Evolutionary conservation across 495 filamentous ascomycete genomes (phyloP).

Genomic region (Penicillium egyptiacum): DNA sequence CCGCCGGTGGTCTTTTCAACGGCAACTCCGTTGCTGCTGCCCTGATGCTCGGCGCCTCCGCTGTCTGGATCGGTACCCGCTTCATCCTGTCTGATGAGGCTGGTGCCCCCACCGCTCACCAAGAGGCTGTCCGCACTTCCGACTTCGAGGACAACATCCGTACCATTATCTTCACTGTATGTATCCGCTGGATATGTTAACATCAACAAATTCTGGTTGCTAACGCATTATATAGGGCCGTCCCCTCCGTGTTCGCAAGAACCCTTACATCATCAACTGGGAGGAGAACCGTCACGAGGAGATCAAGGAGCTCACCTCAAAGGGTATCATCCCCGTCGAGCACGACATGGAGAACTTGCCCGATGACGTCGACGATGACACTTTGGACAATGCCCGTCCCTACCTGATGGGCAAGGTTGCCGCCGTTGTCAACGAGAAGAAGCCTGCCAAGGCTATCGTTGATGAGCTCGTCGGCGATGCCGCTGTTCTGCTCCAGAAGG

Average conservation of each 20-base stretch:
- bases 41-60: conserved; percentile 87
- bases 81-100: conserved; percentile 95
- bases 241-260: conserved; percentile 88
- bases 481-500: conserved; percentile 63
- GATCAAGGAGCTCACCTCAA: conserved; percentile 84
- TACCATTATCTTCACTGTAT: conserved; percentile 93
- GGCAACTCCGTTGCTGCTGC: conserved; percentile 86
- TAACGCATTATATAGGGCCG: conserved; percentile 60
- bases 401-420: conserved; percentile 97
- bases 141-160: conserved; percentile 92
- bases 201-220: not conserved
- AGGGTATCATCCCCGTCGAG: conserved; percentile 91
- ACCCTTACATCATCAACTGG: conserved; percentile 93
- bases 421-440: conserved; percentile 90
- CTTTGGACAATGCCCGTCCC: conserved; percentile 86
- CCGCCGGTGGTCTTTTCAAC: conserved; percentile 92
- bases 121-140: conserved; percentile 91
- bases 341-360: conserved; percentile 85
- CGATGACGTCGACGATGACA: conserved; percentile 70
- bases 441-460: conserved; percentile 86
- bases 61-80: conserved; percentile 94
- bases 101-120: conserved; percentile 88
- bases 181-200: conserved; percentile 14
- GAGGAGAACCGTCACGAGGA: conserved; percentile 84
- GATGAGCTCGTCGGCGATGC: conserved; percentile 93